Base-by-base conservation (phyloP, 2,329 filamentous ascomycete genomes). In the Emergomyces orientalis region DNA sequence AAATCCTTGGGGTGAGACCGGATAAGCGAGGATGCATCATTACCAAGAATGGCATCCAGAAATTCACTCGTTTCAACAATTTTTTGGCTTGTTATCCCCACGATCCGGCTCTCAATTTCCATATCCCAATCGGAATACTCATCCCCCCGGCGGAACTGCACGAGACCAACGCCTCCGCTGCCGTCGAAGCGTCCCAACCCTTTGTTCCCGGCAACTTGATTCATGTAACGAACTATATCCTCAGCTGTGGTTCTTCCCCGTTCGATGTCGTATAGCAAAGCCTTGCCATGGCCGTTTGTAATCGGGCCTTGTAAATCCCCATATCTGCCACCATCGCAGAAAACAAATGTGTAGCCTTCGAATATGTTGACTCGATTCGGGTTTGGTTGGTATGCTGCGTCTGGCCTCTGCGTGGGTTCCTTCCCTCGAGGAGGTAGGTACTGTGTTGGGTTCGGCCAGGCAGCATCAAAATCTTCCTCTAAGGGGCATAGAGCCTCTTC, bases 51-150 rank as follows among this genome's bases (percentile, higher is more conserved):
- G 1, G 89, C 89, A 73, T 96, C 91, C 1, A 99, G 81, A 65
- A 99, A 96, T 69, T 97, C 92, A 63, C 88, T 91, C 71, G 97
- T 91, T 68, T 93, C 86, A 61, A 97, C 87, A 2, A 91, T 86
- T 3, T 91, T 85, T 72, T 96, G 91, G 65, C 91, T 88, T 14
- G 95, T 82, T 55, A 85, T 80, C 25, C 87, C 73, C 1, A 91
- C 89, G 19, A 95, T 84, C 8, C 86, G 78, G 5, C 82, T 86
- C 67, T 87, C 82, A 67, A 96, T 87, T 1, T 85, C 78, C 19
- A 83, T 80, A 64, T 85, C 90, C 90, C 90, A 96, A 11, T 83
- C 78, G 62, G 81, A 76, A 67, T 81, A 76, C 13, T 81, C 78
- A 69, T 86, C 83, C 52, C 80, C 81, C 11, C 86, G 82, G 27